Evolutionary conservation across 495 filamentous ascomycete species (phyloP).

Genomic region (Penicillium mononematosum): DNA sequence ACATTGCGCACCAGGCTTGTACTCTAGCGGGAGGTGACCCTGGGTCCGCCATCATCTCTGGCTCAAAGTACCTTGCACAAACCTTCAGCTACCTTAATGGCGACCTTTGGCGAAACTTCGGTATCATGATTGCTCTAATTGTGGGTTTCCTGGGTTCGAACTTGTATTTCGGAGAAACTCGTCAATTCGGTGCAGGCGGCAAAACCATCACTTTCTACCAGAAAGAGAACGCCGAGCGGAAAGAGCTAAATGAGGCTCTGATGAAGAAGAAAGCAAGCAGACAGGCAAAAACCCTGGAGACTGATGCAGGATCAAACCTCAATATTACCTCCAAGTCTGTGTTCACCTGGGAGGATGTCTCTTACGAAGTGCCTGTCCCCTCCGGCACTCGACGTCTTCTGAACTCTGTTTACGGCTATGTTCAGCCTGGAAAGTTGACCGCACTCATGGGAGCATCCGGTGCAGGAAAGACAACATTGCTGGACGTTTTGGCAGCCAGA

Average conservation of each 20-base stretch:
- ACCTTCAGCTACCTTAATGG: constrained; percentile 60
- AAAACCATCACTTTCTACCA: constrained; percentile 72
- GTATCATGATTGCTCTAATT: constrained; percentile 68
- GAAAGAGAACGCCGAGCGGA: constrained; percentile 68
- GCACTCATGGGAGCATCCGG: constrained; percentile 84
- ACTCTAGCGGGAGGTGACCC: constrained; percentile 67
- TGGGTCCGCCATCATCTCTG: constrained; percentile 57
- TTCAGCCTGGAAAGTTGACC: constrained; percentile 74
- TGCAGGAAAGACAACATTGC: constrained; percentile 81
- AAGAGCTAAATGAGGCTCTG: constrained; percentile 65
- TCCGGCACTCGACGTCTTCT: constrained; percentile 67
- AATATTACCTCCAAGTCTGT: constrained; percentile 62
- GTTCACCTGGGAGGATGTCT: constrained; percentile 53
- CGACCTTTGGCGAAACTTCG: constrained; percentile 74
- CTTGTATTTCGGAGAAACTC: constrained; percentile 69
- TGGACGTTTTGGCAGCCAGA: constrained; percentile 73
- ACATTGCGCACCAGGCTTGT: constrained; percentile 71
- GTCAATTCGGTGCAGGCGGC: constrained; percentile 74
- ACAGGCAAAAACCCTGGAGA: constrained; percentile 48
- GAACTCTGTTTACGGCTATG: constrained; percentile 72
- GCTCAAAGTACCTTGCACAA: constrained; percentile 59
- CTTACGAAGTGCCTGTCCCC: constrained; percentile 67
- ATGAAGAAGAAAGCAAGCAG: constrained; percentile 54
- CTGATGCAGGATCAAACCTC: constrained; percentile 51
- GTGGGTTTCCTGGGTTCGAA: constrained; percentile 67